Evolutionary conservation across 352 stramenopile genomes (phyloP).

Genomic region (Pythium plurisporium): DNA sequence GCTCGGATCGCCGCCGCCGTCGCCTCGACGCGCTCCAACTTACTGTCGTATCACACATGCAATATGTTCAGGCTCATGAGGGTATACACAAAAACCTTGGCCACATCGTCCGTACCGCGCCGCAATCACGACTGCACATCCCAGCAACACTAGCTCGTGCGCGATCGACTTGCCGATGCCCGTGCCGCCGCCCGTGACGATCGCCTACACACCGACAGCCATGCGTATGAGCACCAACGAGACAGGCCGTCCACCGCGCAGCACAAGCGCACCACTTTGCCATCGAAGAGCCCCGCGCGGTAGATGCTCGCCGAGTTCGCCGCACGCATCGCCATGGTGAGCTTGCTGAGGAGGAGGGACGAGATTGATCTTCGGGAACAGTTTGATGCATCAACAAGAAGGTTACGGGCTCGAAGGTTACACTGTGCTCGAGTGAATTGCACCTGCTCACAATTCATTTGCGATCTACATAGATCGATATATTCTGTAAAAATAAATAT

Average conservation of each 20-base stretch:
- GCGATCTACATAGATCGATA: slow-evolving; percentile 1
- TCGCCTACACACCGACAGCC: slow-evolving; percentile 22
- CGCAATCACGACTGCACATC: slow-evolving; percentile 68
- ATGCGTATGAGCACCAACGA: background rate
- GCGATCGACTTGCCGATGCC: slow-evolving; percentile 75
- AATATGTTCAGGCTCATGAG: background rate
- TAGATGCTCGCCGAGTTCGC: slow-evolving; percentile 40
- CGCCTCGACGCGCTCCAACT: slow-evolving; percentile 43
- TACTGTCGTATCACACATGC: slow-evolving; percentile 33
- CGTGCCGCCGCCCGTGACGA: slow-evolving; percentile 78
- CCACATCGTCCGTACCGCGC: slow-evolving; percentile 24
- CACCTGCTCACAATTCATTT: too few relatives aligned
- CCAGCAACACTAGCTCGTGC: slow-evolving; percentile 63
- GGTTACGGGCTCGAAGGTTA: slow-evolving; percentile 4
- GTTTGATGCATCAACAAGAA: slow-evolving; percentile 14
- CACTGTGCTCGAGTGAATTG: background rate
- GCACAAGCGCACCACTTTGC: slow-evolving; percentile 45
- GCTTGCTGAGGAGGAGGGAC: background rate
- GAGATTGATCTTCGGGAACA: slow-evolving; percentile 5
- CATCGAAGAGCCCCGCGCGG: slow-evolving; percentile 46
- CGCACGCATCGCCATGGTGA: slow-evolving; percentile 28
- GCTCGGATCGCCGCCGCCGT: slow-evolving; percentile 47
- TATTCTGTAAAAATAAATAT: background rate
- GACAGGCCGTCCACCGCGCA: background rate
- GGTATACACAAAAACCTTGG: too few relatives aligned